phyloP scores from a whole-genome alignment of 768 basidiomycete species.

The Leccinellum luteum region DNA sequence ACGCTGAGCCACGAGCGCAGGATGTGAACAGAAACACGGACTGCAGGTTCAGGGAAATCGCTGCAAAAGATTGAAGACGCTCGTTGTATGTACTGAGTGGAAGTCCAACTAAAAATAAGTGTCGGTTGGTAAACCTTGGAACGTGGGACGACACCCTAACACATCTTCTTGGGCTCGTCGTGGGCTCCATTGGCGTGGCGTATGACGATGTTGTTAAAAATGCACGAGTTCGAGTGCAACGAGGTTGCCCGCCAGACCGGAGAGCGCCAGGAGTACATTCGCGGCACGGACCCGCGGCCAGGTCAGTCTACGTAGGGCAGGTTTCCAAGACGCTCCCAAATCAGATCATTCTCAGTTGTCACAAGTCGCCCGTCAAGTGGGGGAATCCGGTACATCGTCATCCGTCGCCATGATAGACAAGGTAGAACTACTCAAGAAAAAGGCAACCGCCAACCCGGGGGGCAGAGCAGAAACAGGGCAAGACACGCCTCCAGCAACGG shows the following conservation, averaged over 20 bases:
- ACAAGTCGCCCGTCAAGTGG: constrained; percentile 12
- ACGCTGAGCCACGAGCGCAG: not conserved
- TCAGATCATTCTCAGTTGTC: constrained; percentile 19
- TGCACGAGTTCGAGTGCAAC: not conserved
- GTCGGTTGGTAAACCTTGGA: not conserved
- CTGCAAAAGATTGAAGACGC: not conserved
- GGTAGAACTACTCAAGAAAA: constrained; percentile 23
- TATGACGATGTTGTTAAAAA: not conserved
- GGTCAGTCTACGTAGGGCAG: constrained; percentile 11
- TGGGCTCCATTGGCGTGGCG: not conserved
- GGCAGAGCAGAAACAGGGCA: constrained; percentile 13
- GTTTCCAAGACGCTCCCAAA: constrained; percentile 26
- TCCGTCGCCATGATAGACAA: constrained; percentile 28
- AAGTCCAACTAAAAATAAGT: constrained; percentile 3
- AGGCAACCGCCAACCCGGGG: constrained; percentile 10
- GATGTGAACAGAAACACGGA: not conserved
- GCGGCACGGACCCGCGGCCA: constrained; percentile 16
- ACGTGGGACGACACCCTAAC: not conserved
- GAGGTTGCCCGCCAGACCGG: not conserved
- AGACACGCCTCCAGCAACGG: constrained; percentile 11
- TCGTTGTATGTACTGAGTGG: not conserved
- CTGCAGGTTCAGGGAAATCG: not conserved
- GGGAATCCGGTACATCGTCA: constrained; percentile 4
- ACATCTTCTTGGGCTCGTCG: not conserved
- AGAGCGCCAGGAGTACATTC: constrained; percentile 1